A percentile compares a stretch with the other conserved stretches of the same genome.
Evolutionary conservation across 495 filamentous ascomycete genomes (phyloP).

Genomic region (Podospora didyma): DNA sequence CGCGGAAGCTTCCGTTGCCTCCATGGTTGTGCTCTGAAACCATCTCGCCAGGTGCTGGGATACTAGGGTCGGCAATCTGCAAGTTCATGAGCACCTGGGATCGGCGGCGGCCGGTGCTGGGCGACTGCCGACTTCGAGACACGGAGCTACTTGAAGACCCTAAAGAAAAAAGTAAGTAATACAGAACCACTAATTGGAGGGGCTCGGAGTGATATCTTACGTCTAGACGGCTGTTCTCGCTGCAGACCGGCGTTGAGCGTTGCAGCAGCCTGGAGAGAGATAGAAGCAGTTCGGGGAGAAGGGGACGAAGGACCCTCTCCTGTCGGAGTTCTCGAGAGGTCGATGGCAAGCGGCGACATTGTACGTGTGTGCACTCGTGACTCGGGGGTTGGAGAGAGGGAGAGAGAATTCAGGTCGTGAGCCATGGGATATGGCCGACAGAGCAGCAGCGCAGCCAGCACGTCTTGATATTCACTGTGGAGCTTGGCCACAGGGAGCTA

Average conservation of each 20-base stretch:
- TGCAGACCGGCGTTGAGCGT: slow-evolving; percentile 69
- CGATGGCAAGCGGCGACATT: slow-evolving; percentile 42
- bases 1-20: slow-evolving; percentile 35
- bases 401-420: slow-evolving; percentile 74
- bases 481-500: neutral
- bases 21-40: slow-evolving; percentile 35
- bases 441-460: neutral
- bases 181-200: no score
- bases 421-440: slow-evolving; percentile 8
- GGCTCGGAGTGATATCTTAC: slow-evolving; percentile 26
- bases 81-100: slow-evolving; percentile 71
- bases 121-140: slow-evolving; percentile 49
- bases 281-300: slow-evolving; percentile 56
- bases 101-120: slow-evolving; percentile 56
- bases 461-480: neutral
- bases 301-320: slow-evolving; percentile 44
- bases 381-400: slow-evolving; percentile 52
- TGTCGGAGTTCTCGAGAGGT: slow-evolving; percentile 25
- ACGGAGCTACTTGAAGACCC: slow-evolving; percentile 54
- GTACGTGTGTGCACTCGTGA: slow-evolving; percentile 21
- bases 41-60: slow-evolving; percentile 63
- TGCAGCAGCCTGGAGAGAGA: slow-evolving; percentile 63
- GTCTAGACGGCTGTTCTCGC: slow-evolving; percentile 52
- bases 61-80: slow-evolving; percentile 62
- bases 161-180: slow-evolving; percentile 16